These are phyloP conservation scores for Cladophialophora psammophila DNA, from an alignment of 2,329 filamentous ascomycete genomes.

Conservation along the genomic window DNA sequence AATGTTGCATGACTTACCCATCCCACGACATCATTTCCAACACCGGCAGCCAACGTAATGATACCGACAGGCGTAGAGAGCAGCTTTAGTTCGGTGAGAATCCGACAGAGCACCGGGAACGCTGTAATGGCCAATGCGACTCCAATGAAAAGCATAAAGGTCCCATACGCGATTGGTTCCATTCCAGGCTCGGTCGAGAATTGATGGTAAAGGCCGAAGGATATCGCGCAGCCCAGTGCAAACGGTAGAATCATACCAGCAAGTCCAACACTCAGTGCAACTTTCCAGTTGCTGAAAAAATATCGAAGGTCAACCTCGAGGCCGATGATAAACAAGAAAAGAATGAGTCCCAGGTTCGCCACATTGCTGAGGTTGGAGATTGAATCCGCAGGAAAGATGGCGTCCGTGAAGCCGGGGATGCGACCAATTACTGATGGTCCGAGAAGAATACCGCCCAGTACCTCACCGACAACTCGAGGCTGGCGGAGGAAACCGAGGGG, in stretches of 20 bases:
- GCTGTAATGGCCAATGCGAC: constrained; percentile 92
- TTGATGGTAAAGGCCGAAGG: constrained; percentile 79
- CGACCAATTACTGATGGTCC: constrained; percentile 88
- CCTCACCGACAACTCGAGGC: constrained; percentile 83
- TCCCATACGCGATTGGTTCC: constrained; percentile 65
- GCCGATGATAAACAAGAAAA: constrained; percentile 88
- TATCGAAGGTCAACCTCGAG: constrained; percentile 84
- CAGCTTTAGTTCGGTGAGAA: constrained; percentile 87
- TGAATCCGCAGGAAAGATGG: constrained; percentile 78
- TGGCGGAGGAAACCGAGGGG: constrained; percentile 79
- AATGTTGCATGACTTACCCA: too few species aligned
- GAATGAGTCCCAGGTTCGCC: constrained; percentile 81
- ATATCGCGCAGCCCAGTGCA: constrained; percentile 78
- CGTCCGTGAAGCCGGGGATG: constrained; percentile 76
- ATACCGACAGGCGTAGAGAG: constrained; percentile 83
- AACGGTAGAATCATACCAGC: constrained; percentile 85
- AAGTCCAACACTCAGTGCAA: constrained; percentile 77
- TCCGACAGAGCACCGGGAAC: constrained; percentile 91
- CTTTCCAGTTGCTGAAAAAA: constrained; percentile 78
- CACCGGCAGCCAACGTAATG: constrained; percentile 86
- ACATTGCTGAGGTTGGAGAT: constrained; percentile 78
- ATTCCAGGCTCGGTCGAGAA: constrained; percentile 67
- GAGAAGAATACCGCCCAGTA: constrained; percentile 80
- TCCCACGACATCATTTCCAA: constrained; percentile 88
- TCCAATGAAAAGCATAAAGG: constrained; percentile 81